Conservation (phyloP, 148 eudicot species). For the Cornus kousa region DNA sequence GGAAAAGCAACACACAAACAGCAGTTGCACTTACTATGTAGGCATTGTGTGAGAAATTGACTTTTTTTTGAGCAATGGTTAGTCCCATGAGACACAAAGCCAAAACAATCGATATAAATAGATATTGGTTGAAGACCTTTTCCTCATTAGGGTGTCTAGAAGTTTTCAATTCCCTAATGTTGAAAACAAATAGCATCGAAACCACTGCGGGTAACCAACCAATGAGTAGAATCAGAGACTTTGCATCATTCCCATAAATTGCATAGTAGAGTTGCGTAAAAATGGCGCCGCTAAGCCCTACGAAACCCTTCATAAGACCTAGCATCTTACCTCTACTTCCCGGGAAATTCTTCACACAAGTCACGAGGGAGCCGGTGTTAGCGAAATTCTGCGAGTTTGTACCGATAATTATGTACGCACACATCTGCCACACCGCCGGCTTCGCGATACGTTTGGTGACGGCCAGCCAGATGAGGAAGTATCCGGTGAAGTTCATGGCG, state of each 20-base stretch:
- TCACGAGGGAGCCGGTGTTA: background rate
- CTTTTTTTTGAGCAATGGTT: conserved; percentile 13
- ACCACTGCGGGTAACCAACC: conserved; percentile 26
- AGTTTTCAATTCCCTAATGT: conserved; percentile 12
- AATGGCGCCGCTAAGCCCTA: background rate
- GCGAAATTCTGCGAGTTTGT: background rate
- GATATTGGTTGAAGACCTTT: conserved; percentile 11
- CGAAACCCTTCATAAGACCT: background rate
- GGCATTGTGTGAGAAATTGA: conserved; percentile 7
- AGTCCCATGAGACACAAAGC: conserved; percentile 16
- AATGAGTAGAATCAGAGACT: conserved; percentile 22
- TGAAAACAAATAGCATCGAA: conserved; percentile 7
- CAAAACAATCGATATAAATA: conserved; percentile 11
- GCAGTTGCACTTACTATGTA: conserved; percentile 20
- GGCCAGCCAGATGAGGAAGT: background rate
- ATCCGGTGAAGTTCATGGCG: background rate
- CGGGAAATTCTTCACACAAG: conserved; percentile 5
- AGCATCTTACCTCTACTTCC: background rate
- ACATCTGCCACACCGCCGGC: background rate
- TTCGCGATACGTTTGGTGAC: background rate
- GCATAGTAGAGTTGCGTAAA: background rate
- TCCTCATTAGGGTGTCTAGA: conserved; percentile 16
- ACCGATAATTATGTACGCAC: background rate
- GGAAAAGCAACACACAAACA: conserved; percentile 19
- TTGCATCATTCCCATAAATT: conserved; percentile 3